Evolutionary conservation across 176 grass and related monocot genomes (phyloP).

Genomic region (Melocanna baccifera): DNA sequence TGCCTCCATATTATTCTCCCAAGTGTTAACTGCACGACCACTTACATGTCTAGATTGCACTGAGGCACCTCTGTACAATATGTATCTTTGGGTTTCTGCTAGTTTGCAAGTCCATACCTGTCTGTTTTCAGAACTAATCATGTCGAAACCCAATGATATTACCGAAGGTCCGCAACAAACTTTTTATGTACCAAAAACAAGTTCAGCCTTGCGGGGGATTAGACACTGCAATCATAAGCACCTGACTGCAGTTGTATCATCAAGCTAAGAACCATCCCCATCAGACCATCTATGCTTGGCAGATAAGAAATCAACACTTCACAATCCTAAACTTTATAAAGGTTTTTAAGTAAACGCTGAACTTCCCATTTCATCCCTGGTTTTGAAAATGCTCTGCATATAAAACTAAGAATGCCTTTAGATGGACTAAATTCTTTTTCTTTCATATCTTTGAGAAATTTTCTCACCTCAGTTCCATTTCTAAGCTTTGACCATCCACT

Average conservation of each 20-base stretch:
- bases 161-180: background rate
- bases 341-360: slow-evolving; percentile 53
- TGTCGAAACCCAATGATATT: background rate
- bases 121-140: background rate
- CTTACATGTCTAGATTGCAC: background rate
- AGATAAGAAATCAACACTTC: slow-evolving; percentile 22
- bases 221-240: background rate
- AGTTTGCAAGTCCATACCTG: background rate
- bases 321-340: slow-evolving; percentile 49
- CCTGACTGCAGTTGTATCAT: background rate
- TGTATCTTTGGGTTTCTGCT: background rate
- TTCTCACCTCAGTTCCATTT: slow-evolving; percentile 69
- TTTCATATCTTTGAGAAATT: slow-evolving; percentile 82
- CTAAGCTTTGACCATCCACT: slow-evolving; percentile 79
- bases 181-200: background rate
- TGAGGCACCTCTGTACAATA: background rate
- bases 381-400: slow-evolving; percentile 77
- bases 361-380: slow-evolving; percentile 53
- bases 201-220: background rate
- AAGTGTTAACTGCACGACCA: too few species aligned
- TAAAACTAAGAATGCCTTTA: slow-evolving; percentile 59
- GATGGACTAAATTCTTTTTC: slow-evolving; percentile 64
- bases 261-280: slow-evolving; percentile 14
- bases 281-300: background rate
- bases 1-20: background rate